Evolutionary conservation across 2,329 filamentous ascomycete species (phyloP).

Genomic region (Didymosphaeria variabile): DNA sequence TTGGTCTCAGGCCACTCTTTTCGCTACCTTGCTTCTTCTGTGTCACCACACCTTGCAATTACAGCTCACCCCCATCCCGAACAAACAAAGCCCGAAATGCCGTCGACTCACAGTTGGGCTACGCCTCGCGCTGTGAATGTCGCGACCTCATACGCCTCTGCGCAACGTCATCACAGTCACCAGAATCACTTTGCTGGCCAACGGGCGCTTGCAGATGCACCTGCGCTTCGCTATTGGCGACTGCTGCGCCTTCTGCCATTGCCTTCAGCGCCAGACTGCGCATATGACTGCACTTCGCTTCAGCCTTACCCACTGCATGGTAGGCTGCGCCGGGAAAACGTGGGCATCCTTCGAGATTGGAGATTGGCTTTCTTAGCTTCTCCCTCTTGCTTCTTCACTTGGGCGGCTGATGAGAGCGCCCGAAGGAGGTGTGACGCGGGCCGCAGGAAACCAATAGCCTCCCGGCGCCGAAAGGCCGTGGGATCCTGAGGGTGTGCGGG

Average conservation of each 20-base stretch:
- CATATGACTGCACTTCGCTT: constrained; percentile 17
- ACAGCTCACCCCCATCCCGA: constrained; percentile 3
- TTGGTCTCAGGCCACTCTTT: constrained; percentile 25
- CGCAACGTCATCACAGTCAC: constrained; percentile 23
- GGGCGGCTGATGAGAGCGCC: constrained; percentile 22
- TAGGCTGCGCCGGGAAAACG: constrained; percentile 27
- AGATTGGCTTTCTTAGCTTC: constrained; percentile 20
- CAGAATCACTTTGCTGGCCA: constrained; percentile 15
- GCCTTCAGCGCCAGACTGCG: constrained; percentile 12
- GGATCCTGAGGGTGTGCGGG: constrained; percentile 11
- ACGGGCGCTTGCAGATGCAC: constrained; percentile 24
- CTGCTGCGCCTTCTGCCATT: constrained; percentile 16
- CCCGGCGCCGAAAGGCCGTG: constrained; percentile 13
- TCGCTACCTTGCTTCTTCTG: constrained; percentile 18
- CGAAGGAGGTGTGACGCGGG: constrained; percentile 13
- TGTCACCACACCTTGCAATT: constrained; percentile 23
- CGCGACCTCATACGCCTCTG: constrained; percentile 15
- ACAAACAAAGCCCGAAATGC: constrained; percentile 8
- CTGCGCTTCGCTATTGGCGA: constrained; percentile 21
- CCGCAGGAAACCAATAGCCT: constrained; percentile 14
- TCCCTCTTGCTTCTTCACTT: constrained; percentile 7
- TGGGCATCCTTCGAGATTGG: constrained; percentile 19
- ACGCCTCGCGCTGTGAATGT: constrained; percentile 12
- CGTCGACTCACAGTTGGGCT: not conserved
- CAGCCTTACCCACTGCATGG: constrained; percentile 31